Percentiles rank a stretch among this genome's conserved stretches.
Conservation (phyloP, 352 stramenopile species). For the Pythium phragmitis region DNA sequence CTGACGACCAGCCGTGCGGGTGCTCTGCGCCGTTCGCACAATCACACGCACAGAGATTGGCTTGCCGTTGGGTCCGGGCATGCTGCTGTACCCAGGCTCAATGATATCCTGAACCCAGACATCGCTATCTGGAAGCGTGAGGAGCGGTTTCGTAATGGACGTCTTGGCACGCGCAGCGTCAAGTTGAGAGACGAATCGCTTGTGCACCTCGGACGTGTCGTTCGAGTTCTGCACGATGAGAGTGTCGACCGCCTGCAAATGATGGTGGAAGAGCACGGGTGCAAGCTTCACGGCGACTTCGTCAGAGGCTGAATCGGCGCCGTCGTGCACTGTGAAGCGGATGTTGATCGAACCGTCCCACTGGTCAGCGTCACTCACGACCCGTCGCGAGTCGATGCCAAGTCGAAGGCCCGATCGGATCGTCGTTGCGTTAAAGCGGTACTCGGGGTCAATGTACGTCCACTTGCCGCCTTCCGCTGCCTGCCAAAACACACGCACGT, state of each 20-base stretch:
- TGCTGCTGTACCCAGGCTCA: constrained; percentile 20
- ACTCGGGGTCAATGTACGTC: constrained; percentile 20
- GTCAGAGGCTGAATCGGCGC: not conserved
- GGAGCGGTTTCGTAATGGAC: not conserved
- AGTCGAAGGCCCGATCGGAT: constrained; percentile 10
- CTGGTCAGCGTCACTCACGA: constrained; percentile 5
- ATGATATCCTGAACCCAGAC: constrained; percentile 18
- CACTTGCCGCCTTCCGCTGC: not conserved
- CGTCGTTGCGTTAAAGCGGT: constrained; percentile 15
- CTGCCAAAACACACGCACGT: constrained; percentile 17
- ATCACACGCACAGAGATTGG: no score
- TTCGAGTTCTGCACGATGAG: constrained; percentile 15
- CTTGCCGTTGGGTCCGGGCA: constrained; percentile 9
- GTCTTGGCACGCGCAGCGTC: constrained; percentile 11
- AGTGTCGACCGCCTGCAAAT: constrained; percentile 14
- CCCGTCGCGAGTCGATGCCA: constrained; percentile 11
- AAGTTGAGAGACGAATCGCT: constrained; percentile 9
- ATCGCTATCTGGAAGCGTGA: constrained; percentile 6
- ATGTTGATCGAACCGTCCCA: constrained; percentile 15
- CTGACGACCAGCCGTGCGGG: constrained; percentile 15
- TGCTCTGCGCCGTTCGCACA: no score
- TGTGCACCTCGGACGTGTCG: not conserved
- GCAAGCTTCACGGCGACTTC: constrained; percentile 19
- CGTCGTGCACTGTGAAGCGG: constrained; percentile 10
- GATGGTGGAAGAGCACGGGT: constrained; percentile 19